Conservation (phyloP, 768 basidiomycete species). For the Lenzites betulinus region DNA sequence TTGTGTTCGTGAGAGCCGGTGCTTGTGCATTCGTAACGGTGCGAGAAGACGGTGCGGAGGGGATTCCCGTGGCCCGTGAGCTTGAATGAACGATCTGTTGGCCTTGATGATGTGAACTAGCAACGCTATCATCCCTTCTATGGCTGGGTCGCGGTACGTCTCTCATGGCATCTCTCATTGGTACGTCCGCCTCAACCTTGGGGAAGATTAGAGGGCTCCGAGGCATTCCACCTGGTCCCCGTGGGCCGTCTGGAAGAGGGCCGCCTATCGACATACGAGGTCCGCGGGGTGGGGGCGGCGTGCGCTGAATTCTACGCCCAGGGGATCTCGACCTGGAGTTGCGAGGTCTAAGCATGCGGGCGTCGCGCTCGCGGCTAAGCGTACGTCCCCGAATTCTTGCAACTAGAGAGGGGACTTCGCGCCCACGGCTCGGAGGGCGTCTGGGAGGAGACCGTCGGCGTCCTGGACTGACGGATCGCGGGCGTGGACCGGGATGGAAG, state of each 20-base stretch:
- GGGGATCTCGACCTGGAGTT: constrained; percentile 18
- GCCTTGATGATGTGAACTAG: constrained; percentile 6
- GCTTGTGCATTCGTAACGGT: background rate
- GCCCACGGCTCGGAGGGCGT: constrained; percentile 10
- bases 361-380: constrained; percentile 10
- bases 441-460: constrained; percentile 1
- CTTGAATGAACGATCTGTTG: constrained; percentile 2
- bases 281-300: constrained; percentile 1
- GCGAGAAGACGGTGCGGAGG: background rate
- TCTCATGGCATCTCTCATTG: constrained; percentile 13
- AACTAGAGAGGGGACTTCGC: constrained; percentile 4
- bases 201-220: constrained; percentile 5
- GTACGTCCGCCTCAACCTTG: constrained; percentile 10
- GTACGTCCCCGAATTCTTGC: constrained; percentile 12
- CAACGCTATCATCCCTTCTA: constrained; percentile 11
- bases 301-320: background rate
- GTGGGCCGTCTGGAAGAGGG: constrained; percentile 1
- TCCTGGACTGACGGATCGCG: constrained; percentile 7
- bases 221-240: background rate
- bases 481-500: background rate
- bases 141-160: background rate
- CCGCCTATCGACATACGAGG: background rate
- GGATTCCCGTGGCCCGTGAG: background rate
- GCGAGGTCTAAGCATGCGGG: constrained; percentile 3
- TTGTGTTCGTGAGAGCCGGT: background rate